Conservation (phyloP, 169 alveolate species). For the Cryptosporidium parvum region DNA sequence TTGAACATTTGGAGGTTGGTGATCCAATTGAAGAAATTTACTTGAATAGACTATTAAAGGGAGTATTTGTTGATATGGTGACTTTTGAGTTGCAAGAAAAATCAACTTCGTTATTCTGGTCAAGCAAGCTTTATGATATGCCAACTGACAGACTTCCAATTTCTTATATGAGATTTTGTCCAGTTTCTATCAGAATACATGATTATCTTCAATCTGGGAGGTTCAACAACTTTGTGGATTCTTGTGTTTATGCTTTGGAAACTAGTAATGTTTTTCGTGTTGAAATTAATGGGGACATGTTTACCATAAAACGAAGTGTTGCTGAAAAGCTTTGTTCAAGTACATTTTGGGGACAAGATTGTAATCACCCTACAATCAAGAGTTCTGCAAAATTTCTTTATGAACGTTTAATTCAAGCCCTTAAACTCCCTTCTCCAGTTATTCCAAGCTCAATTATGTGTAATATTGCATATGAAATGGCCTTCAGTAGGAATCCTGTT, state of each 20-base stretch:
- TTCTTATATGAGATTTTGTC: constrained; percentile 36
- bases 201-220: constrained; percentile 17
- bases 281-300: constrained; percentile 59
- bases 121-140: background rate
- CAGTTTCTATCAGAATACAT: constrained; percentile 29
- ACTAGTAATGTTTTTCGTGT: constrained; percentile 17
- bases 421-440: constrained; percentile 16
- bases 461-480: constrained; percentile 57
- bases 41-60: constrained; percentile 31
- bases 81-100: constrained; percentile 60
- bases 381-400: constrained; percentile 20
- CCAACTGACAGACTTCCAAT: constrained; percentile 35
- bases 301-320: constrained; percentile 15
- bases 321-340: constrained; percentile 54
- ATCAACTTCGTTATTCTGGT: constrained; percentile 27
- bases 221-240: constrained; percentile 32
- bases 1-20: constrained; percentile 3
- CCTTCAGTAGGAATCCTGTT: constrained; percentile 54
- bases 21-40: constrained; percentile 13
- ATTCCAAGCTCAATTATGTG: constrained; percentile 32
- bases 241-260: constrained; percentile 36
- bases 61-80: constrained; percentile 56
- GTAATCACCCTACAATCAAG: constrained; percentile 12
- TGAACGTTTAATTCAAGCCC: background rate
- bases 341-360: constrained; percentile 54